Base-by-base conservation (phyloP, 192 early-diverging fungal species). In the Physocladia obscura region DNA sequence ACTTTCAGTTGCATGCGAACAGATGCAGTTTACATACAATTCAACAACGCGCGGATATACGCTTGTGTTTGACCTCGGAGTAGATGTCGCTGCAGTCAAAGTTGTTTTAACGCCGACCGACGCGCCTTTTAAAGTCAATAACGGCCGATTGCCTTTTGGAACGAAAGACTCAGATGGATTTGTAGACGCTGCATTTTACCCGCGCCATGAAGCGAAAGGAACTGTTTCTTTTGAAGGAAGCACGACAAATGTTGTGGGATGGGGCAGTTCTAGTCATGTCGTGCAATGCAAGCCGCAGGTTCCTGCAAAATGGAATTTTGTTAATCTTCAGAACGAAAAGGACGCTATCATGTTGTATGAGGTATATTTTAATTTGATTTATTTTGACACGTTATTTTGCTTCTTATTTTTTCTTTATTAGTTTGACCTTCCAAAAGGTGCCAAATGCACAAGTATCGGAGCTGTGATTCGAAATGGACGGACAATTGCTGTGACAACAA, bases 231-330 rank as follows among this genome's bases (percentile, higher is more conserved):
- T 92, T 6, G 80, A 90, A 39, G 88, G 89, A 22, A 71, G 81
- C 30, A 74, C 80, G 26, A 79, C 87, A 55, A 88, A 92, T 31
- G 68, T 87, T 57, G 79, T 76, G 19, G 92, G 93, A 24, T 77
- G 79, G n/a, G 89, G 88, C 31, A 76, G 90, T 52, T 94, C 91
- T 77, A 85, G 91, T 34, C 91, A 94, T 57, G 95, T 92, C 2
- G 79, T 93, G 62, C 92, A 94, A 70, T 86, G 79, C 70, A 92
- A 89, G 72, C 93, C 94, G 30, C 91, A 95, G 38, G 81, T 89
- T 39, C 86, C 91, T 26, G 90, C 88, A 44, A 84, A 88, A 72
- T 97, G 94, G 93, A 94, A 91, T 74, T 93, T 91, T 77, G 77
- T 82, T 35, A 87, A 90, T 65, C 91, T 97, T 71, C 88, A 90